phyloP scores from a whole-genome alignment of 1,284 basidiomycete species.

The Leucoagaricus sp. region DNA sequence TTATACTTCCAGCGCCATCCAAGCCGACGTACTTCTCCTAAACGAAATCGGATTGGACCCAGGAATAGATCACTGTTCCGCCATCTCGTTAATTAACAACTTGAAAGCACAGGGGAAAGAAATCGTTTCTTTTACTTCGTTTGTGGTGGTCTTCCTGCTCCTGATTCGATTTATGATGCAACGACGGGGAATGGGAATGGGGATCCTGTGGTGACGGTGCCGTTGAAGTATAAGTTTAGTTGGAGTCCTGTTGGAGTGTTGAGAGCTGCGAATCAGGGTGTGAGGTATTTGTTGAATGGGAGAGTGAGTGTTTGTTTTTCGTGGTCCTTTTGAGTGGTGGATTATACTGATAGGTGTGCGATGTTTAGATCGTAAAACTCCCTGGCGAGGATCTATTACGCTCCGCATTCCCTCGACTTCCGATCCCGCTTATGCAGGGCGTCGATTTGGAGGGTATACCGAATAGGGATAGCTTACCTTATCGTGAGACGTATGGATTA shows the following conservation, averaged over 20 bases:
- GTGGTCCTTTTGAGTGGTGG: too few relatives aligned
- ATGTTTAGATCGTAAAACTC: constrained; percentile 36
- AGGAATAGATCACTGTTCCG: constrained; percentile 94
- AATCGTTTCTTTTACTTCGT: constrained; percentile 83
- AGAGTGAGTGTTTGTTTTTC: constrained; percentile 41
- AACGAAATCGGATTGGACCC: constrained; percentile 96
- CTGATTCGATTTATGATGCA: constrained; percentile 41
- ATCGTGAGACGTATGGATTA: constrained; percentile 75
- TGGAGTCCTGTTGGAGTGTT: constrained; percentile 93
- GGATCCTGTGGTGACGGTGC: too few relatives aligned
- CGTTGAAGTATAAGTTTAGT: constrained; percentile 92
- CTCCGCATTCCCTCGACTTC: constrained; percentile 64
- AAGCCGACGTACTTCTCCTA: constrained; percentile 74
- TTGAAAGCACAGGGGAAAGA: constrained; percentile 61
- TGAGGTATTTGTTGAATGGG: constrained; percentile 66
- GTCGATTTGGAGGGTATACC: constrained; percentile 85
- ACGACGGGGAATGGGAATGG: constrained; percentile 37
- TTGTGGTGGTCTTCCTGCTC: constrained; percentile 91
- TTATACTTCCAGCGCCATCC: constrained; percentile 61
- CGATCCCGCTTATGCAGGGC: constrained; percentile 56
- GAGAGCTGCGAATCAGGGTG: constrained; percentile 79
- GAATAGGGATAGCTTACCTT: constrained; percentile 85
- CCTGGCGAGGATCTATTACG: constrained; percentile 57
- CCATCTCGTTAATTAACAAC: constrained; percentile 72
- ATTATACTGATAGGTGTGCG: too few relatives aligned